These are phyloP conservation scores for Ustulina deusta DNA, from an alignment of 2,329 filamentous ascomycete species.

Conservation along the genomic window DNA sequence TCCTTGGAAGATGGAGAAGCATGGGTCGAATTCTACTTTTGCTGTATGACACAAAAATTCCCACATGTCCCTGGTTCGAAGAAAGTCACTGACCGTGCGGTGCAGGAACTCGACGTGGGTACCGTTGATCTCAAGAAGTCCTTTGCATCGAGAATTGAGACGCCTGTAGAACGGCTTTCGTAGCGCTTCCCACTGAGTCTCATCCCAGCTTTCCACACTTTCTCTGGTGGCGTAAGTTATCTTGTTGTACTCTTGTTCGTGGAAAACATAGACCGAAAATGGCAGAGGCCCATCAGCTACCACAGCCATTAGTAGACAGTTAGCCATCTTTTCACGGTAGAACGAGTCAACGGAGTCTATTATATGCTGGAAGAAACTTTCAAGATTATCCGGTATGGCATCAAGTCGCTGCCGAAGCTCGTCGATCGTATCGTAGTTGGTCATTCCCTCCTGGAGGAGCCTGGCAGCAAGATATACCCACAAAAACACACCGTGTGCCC, in stretches of 20 bases:
- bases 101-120: not conserved
- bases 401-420: no score
- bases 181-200: not conserved
- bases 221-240: not conserved
- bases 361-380: no score
- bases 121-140: not conserved
- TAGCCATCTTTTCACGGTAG: not conserved
- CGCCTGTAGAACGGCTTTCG: not conserved
- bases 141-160: not conserved
- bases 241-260: constrained; percentile 1
- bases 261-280: not conserved
- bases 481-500: no score
- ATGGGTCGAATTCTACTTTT: not conserved
- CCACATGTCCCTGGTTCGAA: not conserved
- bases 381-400: no score
- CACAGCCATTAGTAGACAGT: not conserved
- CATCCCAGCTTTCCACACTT: not conserved
- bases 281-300: not conserved
- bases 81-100: not conserved
- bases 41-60: not conserved
- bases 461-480: no score
- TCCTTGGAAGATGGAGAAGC: not conserved
- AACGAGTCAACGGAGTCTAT: no score
- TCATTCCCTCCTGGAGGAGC: no score
- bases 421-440: no score